A percentile compares a stretch with the other conserved stretches of the same genome.
These are phyloP conservation scores for Mycena galopus DNA, from an alignment of 768 basidiomycete species.

Conservation along the genomic window DNA sequence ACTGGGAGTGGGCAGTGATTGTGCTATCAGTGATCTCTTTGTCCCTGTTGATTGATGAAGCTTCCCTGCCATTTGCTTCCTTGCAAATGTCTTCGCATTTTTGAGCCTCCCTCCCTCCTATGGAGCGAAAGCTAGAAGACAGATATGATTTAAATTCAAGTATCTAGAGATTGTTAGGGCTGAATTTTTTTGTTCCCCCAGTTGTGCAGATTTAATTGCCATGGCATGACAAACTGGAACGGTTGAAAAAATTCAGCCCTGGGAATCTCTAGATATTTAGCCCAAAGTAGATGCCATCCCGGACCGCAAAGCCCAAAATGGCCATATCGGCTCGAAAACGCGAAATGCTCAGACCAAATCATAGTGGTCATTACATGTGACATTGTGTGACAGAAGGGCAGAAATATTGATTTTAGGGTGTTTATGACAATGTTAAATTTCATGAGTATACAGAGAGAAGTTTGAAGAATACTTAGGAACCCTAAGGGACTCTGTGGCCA, in stretches of 20 bases:
- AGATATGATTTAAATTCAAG: too few species aligned
- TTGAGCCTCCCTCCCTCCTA: neutral
- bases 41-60: neutral
- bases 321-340: neutral
- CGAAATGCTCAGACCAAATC: constrained; percentile 2
- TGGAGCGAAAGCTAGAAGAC: too few species aligned
- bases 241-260: neutral
- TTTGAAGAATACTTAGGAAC: neutral
- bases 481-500: neutral
- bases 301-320: neutral
- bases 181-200: neutral
- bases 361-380: neutral
- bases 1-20: neutral
- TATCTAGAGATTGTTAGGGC: neutral
- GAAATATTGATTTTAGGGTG: neutral
- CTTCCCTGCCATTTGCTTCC: neutral
- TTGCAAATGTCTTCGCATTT: neutral
- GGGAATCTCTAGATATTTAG: neutral
- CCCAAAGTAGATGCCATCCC: neutral
- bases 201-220: neutral
- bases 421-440: neutral
- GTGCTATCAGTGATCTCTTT: neutral
- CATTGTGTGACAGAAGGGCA: neutral
- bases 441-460: neutral
- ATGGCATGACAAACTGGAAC: neutral